These are phyloP conservation scores for Thozetella sp. DNA, from an alignment of 495 filamentous ascomycete genomes.

Conservation along the genomic window DNA sequence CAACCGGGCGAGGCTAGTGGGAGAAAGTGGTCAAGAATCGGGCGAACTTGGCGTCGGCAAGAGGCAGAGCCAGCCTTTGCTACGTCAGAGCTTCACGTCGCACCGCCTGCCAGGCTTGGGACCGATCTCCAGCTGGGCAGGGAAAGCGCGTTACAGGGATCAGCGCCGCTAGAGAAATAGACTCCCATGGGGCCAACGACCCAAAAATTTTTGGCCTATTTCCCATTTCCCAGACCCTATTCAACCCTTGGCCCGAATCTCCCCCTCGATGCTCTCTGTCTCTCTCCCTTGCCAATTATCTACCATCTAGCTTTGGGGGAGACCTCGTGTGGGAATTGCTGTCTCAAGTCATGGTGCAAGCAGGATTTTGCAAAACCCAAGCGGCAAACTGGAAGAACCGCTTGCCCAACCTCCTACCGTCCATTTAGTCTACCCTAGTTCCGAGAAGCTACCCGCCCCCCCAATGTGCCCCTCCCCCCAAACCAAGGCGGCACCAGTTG, in stretches of 20 bases:
- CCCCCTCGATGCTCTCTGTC: too few relatives aligned
- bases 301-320: too few relatives aligned
- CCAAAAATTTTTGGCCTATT: background rate
- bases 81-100: constrained; percentile 1
- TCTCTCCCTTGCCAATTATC: too few relatives aligned
- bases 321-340: too few relatives aligned
- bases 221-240: background rate
- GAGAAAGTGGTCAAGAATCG: constrained; percentile 1
- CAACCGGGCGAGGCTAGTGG: background rate
- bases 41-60: background rate
- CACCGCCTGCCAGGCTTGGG: background rate
- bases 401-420: background rate
- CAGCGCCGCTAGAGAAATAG: background rate
- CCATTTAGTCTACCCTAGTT: background rate
- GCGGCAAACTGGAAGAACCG: too few relatives aligned
- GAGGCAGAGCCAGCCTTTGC: background rate
- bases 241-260: background rate
- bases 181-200: background rate
- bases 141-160: background rate
- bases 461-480: background rate
- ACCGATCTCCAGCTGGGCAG: constrained; percentile 2
- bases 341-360: too few relatives aligned
- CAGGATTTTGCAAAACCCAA: too few relatives aligned
- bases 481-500: background rate
- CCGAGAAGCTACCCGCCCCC: too few relatives aligned